phyloP scores from a whole-genome alignment of 2,329 filamentous ascomycete species.

The Neodidymelliopsis sp. region DNA sequence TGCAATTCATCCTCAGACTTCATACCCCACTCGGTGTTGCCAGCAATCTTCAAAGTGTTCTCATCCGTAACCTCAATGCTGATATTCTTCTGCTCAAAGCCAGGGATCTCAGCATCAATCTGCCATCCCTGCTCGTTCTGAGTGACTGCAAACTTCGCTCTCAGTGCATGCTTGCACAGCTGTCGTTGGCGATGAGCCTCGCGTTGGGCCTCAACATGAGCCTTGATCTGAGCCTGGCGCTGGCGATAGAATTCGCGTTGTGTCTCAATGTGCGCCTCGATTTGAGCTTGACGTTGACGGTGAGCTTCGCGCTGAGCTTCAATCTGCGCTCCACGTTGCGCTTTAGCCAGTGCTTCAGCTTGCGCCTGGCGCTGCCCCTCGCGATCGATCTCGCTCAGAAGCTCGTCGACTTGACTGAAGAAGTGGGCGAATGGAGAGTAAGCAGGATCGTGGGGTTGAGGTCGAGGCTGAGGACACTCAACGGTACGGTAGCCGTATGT shows the following conservation, averaged over 20 bases:
- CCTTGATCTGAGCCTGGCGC: slow-evolving; percentile 28
- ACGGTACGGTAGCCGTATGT: slow-evolving; percentile 26
- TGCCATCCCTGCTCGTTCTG: slow-evolving; percentile 42
- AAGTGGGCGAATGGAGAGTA: slow-evolving; percentile 43
- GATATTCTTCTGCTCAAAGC: slow-evolving; percentile 47
- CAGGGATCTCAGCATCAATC: slow-evolving; percentile 42
- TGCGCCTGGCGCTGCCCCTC: slow-evolving; percentile 36
- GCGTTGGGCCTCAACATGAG: slow-evolving; percentile 39
- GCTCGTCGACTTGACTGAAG: slow-evolving; percentile 42
- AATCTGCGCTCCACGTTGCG: slow-evolving; percentile 27
- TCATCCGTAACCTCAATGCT: slow-evolving; percentile 45
- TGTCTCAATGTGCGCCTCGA: slow-evolving; percentile 31
- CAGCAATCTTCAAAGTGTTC: slow-evolving; percentile 42
- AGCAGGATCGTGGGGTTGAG: slow-evolving; percentile 18
- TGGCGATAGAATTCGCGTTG: slow-evolving; percentile 26
- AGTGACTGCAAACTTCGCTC: slow-evolving; percentile 41
- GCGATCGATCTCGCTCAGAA: slow-evolving; percentile 43
- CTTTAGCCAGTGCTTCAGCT: slow-evolving; percentile 28
- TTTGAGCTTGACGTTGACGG: slow-evolving; percentile 29
- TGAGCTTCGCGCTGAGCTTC: slow-evolving; percentile 37
- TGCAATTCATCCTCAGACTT: slow-evolving; percentile 21
- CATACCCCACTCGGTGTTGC: slow-evolving; percentile 38
- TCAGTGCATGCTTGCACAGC: slow-evolving; percentile 40
- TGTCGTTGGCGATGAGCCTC: slow-evolving; percentile 39
- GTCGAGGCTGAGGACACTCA: background rate